These are phyloP conservation scores for Trichoderma simmonsii DNA, from an alignment of 2,329 filamentous ascomycete species.

Conservation along the genomic window DNA sequence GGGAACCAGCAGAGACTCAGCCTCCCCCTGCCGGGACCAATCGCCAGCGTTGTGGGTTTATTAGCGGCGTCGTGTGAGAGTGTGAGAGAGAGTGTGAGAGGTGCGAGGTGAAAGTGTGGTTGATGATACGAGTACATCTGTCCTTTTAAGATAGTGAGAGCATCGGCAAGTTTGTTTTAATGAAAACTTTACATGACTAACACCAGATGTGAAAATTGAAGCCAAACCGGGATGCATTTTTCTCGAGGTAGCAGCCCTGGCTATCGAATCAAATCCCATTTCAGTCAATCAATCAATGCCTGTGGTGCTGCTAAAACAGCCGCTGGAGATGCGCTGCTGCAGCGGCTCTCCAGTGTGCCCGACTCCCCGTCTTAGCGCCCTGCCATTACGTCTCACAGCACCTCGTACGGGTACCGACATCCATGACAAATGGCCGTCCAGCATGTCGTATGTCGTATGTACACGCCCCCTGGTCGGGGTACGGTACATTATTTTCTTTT, in stretches of 20 bases:
- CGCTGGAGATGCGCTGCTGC: not conserved
- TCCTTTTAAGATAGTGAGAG: not conserved
- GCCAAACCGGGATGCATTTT: not conserved
- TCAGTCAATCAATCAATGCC: not conserved
- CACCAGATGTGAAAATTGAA: not conserved
- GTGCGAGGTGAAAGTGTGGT: not conserved
- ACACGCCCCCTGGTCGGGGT: not conserved
- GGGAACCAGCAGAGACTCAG: not conserved
- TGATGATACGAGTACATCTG: not conserved
- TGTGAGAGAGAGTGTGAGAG: not conserved
- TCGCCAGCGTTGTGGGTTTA: not conserved
- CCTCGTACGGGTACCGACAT: not conserved
- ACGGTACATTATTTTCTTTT: not conserved
- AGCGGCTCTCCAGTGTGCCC: not conserved
- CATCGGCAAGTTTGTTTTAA: not conserved
- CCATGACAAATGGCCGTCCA: not conserved
- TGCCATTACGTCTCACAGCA: not conserved
- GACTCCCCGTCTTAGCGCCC: not conserved
- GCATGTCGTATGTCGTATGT: not conserved
- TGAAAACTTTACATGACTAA: not conserved
- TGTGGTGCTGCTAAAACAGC: not conserved
- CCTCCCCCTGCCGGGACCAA: constrained; percentile 2
- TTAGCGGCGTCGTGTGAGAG: not conserved
- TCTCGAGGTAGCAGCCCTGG: not conserved
- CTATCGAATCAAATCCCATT: not conserved